Conservation (phyloP, 2,329 filamentous ascomycete genomes). For the Thelonectria discophora region DNA sequence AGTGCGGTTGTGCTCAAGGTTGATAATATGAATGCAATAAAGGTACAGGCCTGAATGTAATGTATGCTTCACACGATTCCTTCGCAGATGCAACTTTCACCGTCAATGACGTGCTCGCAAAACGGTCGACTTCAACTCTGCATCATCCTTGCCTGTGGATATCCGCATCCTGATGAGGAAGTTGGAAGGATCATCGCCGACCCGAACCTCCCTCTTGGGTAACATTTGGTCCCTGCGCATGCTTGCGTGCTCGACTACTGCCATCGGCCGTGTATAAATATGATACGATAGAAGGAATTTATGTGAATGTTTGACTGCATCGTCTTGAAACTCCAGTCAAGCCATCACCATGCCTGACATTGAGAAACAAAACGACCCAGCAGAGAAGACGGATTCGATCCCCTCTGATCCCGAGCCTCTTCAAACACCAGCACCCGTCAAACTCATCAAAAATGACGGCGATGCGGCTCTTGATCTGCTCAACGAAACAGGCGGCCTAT, state of each 20-base stretch:
- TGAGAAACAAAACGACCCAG: conserved; percentile 3
- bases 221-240: not conserved
- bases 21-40: no score
- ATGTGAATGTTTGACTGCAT: no score
- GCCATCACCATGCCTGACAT: conserved; percentile 20
- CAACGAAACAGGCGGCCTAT: conserved; percentile 24
- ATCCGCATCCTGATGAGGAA: not conserved
- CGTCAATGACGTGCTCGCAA: not conserved
- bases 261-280: not conserved
- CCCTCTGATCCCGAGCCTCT: not conserved
- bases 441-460: conserved; percentile 8
- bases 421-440: not conserved
- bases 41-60: no score
- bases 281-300: no score
- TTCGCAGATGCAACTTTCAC: not conserved
- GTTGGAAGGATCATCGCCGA: conserved; percentile 13
- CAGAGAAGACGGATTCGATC: not conserved
- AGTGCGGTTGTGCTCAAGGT: not conserved
- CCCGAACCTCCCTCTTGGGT: not conserved
- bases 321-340: no score
- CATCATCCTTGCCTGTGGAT: not conserved
- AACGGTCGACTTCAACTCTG: not conserved
- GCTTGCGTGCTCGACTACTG: not conserved
- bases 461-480: conserved; percentile 33
- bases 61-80: not conserved